Evolutionary conservation across 768 basidiomycete genomes (phyloP), one percentile per base, ranked within the genome.

Genomic region (Russula compacta): DNA sequence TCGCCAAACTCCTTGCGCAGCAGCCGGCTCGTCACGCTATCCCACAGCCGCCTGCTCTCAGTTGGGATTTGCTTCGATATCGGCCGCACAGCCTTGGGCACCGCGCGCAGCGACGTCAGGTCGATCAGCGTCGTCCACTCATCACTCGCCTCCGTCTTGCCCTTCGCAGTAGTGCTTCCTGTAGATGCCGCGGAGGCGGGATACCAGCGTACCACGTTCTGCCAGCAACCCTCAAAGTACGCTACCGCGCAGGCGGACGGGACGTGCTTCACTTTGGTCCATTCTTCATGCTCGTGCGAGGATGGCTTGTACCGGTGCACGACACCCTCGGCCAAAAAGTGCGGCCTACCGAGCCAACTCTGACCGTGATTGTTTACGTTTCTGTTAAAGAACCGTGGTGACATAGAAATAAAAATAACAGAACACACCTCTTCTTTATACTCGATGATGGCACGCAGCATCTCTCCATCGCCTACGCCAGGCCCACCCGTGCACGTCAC

Each of bases 21-120:
- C 59, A 98, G 73, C 60, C 81, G 77, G 48, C 74, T 78, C 53
- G 95, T 95, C 21, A 98, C 90, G 56, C 71, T 80, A 59, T 87
- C 84, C 97, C 97, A 98, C 56, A 98, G 72, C 75, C 82, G 83
- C 60, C 93, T 77, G 63, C 92, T 95, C 77, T 98, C 97, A 58
- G 79, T 75, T 7, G 83, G 79, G 15, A 84, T 78, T 71, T 98
- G 97, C 71, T 81, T 81, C 66, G 84, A 82, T 54, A 98, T 67
- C 7, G 93, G 87, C 12, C 95, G 81, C 56, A 98, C 92, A 9
- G 70, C 69, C 80, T 98, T 98, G 11, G 93, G 94, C 15, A 95
- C 75, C 29, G 85, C 72, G 19, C 78, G 76, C 52, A 98, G 73
- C 36, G 79, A 75, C 10, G 85, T 81, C 47, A 98, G 73, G 71